Percentiles rank a stretch among this genome's conserved stretches.
These are phyloP conservation scores for Nicotiana noctiflora DNA, from an alignment of 257 asterid species.

Conservation along the genomic window DNA sequence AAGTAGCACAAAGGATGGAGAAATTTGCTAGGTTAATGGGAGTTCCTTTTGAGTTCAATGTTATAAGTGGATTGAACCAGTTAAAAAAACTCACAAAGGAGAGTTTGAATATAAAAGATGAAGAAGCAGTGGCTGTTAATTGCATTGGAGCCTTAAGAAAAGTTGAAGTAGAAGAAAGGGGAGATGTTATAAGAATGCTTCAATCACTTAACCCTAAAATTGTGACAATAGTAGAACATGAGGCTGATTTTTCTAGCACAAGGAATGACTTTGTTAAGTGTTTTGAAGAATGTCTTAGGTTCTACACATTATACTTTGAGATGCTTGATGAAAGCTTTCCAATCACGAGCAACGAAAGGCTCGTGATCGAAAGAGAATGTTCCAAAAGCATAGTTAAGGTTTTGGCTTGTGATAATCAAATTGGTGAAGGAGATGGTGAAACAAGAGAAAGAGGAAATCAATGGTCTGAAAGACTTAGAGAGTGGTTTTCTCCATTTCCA, in stretches of 20 bases:
- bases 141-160: slow-evolving; percentile 52
- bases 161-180: slow-evolving; percentile 30
- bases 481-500: slow-evolving; percentile 28
- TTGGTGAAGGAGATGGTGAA: slow-evolving; percentile 34
- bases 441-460: slow-evolving; percentile 59
- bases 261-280: slow-evolving; percentile 40
- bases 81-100: slow-evolving; percentile 51
- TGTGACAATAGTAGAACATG: slow-evolving; percentile 72
- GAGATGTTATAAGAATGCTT: slow-evolving; percentile 27
- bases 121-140: slow-evolving; percentile 67
- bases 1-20: slow-evolving; percentile 73
- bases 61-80: slow-evolving; percentile 32
- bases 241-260: slow-evolving; percentile 56
- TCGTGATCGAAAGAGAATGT: slow-evolving; percentile 78
- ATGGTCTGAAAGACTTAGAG: slow-evolving; percentile 62
- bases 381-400: slow-evolving; percentile 67
- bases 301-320: slow-evolving; percentile 59
- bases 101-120: slow-evolving; percentile 38
- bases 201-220: slow-evolving; percentile 46
- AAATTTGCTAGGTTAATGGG: slow-evolving; percentile 89
- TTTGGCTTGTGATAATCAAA: slow-evolving; percentile 56
- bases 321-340: slow-evolving; percentile 71
- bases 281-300: slow-evolving; percentile 78
- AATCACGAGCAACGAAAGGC: slow-evolving; percentile 61
- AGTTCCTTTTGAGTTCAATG: slow-evolving; percentile 76